Conservation (phyloP, 768 basidiomycete species). For the Cystofilobasidium bisporidii region DNA sequence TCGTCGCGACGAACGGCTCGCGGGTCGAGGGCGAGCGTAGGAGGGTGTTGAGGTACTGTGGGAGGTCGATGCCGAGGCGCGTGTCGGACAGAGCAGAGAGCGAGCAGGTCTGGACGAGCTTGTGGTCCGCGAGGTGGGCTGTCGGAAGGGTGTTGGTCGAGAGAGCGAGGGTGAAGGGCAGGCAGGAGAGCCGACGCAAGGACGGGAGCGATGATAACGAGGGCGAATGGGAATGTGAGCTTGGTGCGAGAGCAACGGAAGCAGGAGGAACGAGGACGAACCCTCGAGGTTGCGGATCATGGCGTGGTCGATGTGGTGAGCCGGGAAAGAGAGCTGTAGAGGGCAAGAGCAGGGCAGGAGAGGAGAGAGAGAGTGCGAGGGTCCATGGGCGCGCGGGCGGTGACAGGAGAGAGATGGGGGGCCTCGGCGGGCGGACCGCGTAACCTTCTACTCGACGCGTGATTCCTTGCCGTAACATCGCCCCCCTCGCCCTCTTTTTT, state of each 20-base stretch:
- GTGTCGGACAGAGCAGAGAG: slow-evolving; percentile 76
- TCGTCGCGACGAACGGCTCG: slow-evolving; percentile 87
- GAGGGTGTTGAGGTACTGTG: slow-evolving; percentile 72
- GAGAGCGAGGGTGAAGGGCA: neutral
- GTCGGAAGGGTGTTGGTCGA: slow-evolving; percentile 3
- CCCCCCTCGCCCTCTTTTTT: too few species aligned
- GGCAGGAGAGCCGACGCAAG: neutral
- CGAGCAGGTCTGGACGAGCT: slow-evolving; percentile 71
- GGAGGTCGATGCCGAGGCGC: slow-evolving; percentile 92
- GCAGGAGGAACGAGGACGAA: too few species aligned
- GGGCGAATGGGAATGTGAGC: neutral
- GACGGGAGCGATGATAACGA: neutral
- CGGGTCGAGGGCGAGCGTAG: slow-evolving; percentile 56
- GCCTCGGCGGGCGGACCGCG: too few species aligned
- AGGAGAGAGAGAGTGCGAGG: neutral
- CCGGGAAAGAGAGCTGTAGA: too few species aligned
- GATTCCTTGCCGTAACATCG: too few species aligned
- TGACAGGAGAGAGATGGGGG: too few species aligned
- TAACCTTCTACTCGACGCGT: too few species aligned
- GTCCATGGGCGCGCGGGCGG: neutral
- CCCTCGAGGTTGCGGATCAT: neutral
- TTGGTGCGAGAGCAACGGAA: neutral
- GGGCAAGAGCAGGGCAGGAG: neutral
- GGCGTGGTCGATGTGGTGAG: neutral
- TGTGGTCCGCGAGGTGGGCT: slow-evolving; percentile 81